phyloP scores from a whole-genome alignment of 2,329 filamentous ascomycete species.

The Sclerotinia subarctica region DNA sequence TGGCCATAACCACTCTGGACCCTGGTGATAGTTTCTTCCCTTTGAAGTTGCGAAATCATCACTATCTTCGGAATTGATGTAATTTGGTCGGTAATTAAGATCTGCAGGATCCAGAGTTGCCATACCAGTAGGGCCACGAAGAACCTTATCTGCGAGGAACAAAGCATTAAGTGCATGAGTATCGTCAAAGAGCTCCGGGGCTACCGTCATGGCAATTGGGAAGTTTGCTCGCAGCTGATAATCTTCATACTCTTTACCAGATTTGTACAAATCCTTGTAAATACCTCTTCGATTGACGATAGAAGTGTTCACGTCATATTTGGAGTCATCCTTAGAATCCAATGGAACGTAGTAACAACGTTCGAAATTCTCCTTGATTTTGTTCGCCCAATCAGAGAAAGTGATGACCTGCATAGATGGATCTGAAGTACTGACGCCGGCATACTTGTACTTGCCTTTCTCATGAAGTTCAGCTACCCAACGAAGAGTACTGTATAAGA shows the following conservation, averaged over 20 bases:
- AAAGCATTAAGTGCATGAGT: conserved; percentile 77
- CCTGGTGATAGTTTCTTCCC: conserved; percentile 96
- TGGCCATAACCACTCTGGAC: conserved; percentile 97
- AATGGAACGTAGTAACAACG: conserved; percentile 83
- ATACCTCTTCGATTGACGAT: conserved; percentile 90
- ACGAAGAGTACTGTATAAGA: conserved; percentile 81
- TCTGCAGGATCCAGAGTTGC: conserved; percentile 91
- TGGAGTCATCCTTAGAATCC: conserved; percentile 63
- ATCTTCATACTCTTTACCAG: conserved; percentile 94
- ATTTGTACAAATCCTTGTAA: conserved; percentile 95
- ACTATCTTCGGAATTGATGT: conserved; percentile 92
- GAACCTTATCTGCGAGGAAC: conserved; percentile 70
- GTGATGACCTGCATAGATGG: conserved; percentile 54
- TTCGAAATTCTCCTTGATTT: conserved; percentile 85
- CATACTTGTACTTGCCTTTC: conserved; percentile 68
- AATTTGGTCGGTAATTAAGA: conserved; percentile 90
- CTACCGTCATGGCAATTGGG: conserved; percentile 91
- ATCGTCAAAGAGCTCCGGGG: conserved; percentile 79
- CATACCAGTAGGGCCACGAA: conserved; percentile 90
- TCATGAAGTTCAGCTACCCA: conserved; percentile 72
- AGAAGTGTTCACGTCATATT: conserved; percentile 75
- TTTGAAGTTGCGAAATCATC: conserved; percentile 89
- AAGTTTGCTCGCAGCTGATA: conserved; percentile 96
- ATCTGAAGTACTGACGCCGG: conserved; percentile 65
- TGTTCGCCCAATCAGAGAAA: conserved; percentile 73